These are phyloP conservation scores for Mycena crocata DNA, from an alignment of 768 basidiomycete species.

Conservation along the genomic window DNA sequence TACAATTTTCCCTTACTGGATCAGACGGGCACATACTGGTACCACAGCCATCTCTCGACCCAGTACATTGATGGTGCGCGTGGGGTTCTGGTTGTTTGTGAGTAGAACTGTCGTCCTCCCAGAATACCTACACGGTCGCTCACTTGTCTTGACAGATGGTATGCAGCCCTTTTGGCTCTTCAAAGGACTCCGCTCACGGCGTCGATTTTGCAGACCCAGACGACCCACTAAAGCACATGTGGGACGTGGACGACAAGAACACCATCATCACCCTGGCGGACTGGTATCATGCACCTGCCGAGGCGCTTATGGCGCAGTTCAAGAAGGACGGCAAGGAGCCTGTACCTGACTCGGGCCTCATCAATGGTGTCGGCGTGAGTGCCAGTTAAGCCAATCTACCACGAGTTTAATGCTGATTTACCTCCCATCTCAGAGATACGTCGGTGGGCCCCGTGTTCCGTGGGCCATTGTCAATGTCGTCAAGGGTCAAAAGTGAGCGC, in stretches of 20 bases:
- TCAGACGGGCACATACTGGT: slow-evolving; percentile 3
- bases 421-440: slow-evolving; percentile 35
- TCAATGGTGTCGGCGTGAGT: slow-evolving; percentile 26
- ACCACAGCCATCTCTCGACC: slow-evolving; percentile 13
- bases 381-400: not conserved
- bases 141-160: not conserved
- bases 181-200: not conserved
- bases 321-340: slow-evolving; percentile 26
- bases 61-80: slow-evolving; percentile 18
- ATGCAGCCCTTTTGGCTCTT: not conserved
- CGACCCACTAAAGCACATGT: not conserved
- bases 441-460: slow-evolving; percentile 46
- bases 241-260: slow-evolving; percentile 33
- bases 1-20: not conserved
- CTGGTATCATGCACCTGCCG: slow-evolving; percentile 41
- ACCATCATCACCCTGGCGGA: slow-evolving; percentile 51
- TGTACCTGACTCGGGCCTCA: slow-evolving; percentile 24
- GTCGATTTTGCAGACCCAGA: slow-evolving; percentile 31
- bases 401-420: too few species aligned
- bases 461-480: slow-evolving; percentile 51
- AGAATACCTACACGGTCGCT: not conserved
- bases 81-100: not conserved
- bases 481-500: slow-evolving; percentile 39
- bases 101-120: too few species aligned
- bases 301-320: slow-evolving; percentile 36